Conservation (phyloP, 225 moss, liverwort and hornwort genomes). For the Lunularia cruciata region DNA sequence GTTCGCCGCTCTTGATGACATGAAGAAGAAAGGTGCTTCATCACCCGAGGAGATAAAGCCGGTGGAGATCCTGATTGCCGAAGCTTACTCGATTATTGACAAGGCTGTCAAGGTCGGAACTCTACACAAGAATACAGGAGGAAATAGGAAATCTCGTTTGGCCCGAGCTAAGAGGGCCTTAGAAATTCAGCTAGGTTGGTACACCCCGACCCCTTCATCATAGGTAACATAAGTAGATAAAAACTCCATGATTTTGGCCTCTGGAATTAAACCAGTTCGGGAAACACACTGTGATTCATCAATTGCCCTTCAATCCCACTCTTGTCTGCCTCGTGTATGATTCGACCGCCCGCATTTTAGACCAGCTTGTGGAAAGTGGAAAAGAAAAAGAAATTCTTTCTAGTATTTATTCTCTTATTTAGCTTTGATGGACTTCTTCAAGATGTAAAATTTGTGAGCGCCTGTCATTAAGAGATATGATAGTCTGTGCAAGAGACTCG, state of each 20-base stretch:
- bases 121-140: slow-evolving; percentile 89
- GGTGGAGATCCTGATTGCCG: slow-evolving; percentile 70
- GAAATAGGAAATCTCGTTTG: slow-evolving; percentile 95
- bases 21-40: slow-evolving; percentile 76
- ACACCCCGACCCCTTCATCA: slow-evolving; percentile 62
- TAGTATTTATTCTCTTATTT: too few species aligned
- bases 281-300: too few species aligned
- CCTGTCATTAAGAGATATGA: too few species aligned
- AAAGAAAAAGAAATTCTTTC: too few species aligned
- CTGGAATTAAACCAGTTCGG: not conserved
- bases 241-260: not conserved
- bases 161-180: slow-evolving; percentile 84
- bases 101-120: slow-evolving; percentile 92
- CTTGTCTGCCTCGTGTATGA: too few species aligned
- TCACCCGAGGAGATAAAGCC: slow-evolving; percentile 75
- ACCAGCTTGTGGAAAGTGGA: too few species aligned
- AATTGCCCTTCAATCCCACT: too few species aligned
- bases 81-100: slow-evolving; percentile 86
- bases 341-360: too few species aligned
- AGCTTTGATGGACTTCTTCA: too few species aligned
- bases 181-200: slow-evolving; percentile 81
- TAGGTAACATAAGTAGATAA: slow-evolving; percentile 27
- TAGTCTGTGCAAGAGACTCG: too few species aligned
- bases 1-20: slow-evolving; percentile 72
- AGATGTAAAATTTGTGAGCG: too few species aligned